Percentiles rank a stretch among this genome's conserved stretches.
Conservation (phyloP, 2,329 filamentous ascomycete species). For the Graphilbum fragrans region DNA sequence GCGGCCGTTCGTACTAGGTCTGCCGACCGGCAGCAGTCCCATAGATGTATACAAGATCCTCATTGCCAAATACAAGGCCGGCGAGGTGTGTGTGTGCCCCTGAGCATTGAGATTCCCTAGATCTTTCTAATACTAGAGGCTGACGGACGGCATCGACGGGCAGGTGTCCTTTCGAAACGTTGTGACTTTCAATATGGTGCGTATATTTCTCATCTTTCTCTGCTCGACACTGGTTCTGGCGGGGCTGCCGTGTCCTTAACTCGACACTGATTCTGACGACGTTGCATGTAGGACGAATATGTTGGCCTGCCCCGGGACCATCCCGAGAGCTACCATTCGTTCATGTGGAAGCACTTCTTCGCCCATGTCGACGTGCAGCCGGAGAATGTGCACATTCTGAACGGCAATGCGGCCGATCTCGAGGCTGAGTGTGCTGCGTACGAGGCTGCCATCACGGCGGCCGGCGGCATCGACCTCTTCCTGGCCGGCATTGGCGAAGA, state of each 20-base stretch:
- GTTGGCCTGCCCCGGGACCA: conserved; percentile 60
- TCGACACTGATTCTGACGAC: neutral
- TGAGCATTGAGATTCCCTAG: too few species aligned
- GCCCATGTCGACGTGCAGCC: conserved; percentile 58
- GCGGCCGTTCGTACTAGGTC: conserved; percentile 58
- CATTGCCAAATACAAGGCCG: conserved; percentile 47
- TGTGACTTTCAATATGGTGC: conserved; percentile 57
- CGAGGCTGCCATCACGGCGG: conserved; percentile 54
- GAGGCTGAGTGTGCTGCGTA: conserved; percentile 58
- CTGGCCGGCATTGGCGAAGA: conserved; percentile 64
- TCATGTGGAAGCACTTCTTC: conserved; percentile 76
- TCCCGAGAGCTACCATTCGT: conserved; percentile 65
- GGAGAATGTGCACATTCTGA: conserved; percentile 58
- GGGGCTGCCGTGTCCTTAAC: too few species aligned
- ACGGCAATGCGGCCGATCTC: conserved; percentile 58
- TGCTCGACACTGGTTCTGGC: neutral
- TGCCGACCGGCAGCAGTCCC: conserved; percentile 61
- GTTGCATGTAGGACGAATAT: conserved; percentile 49
- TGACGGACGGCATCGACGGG: too few species aligned
- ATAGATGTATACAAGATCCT: conserved; percentile 56
- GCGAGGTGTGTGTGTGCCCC: conserved; percentile 12
- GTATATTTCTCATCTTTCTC: conserved; percentile 11
- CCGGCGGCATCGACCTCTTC: conserved; percentile 64
- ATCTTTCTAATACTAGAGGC: too few species aligned
- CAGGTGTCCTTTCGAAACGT: conserved; percentile 47